phyloP scores from a whole-genome alignment of 305 asterid species.

The Caryopteris hybrid region DNA sequence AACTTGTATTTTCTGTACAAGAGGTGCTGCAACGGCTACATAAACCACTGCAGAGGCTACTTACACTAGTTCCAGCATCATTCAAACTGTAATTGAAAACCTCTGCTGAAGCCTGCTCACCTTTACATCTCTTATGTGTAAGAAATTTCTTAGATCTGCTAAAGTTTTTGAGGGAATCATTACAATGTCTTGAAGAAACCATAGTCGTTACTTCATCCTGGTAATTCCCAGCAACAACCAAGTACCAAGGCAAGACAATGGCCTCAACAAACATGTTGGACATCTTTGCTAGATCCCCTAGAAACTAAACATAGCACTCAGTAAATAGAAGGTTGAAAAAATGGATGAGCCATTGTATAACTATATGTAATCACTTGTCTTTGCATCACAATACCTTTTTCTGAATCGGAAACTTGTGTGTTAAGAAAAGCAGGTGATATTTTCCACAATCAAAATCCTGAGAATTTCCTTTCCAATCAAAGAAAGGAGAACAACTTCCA shows the following conservation, averaged over 20 bases:
- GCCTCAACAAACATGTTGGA: slow-evolving; percentile 70
- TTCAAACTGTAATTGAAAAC: slow-evolving; percentile 18
- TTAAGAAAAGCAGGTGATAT: slow-evolving; percentile 63
- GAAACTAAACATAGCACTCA: slow-evolving; percentile 34
- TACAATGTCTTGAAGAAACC: slow-evolving; percentile 27
- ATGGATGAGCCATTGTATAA: slow-evolving; percentile 12
- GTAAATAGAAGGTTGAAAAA: slow-evolving; percentile 10
- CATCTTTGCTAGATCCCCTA: slow-evolving; percentile 46
- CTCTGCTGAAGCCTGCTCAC: slow-evolving; percentile 24
- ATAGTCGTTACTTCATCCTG: slow-evolving; percentile 24
- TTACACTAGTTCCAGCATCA: slow-evolving; percentile 26
- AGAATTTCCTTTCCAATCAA: slow-evolving; percentile 30
- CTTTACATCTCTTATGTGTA: slow-evolving; percentile 50
- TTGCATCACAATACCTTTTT: slow-evolving; percentile 44
- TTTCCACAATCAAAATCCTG: slow-evolving; percentile 54
- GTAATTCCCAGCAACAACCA: slow-evolving; percentile 48
- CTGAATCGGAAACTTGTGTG: slow-evolving; percentile 76
- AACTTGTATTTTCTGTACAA: slow-evolving; percentile 10
- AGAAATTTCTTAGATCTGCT: slow-evolving; percentile 16
- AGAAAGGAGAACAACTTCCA: slow-evolving; percentile 32
- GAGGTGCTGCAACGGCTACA: slow-evolving; percentile 17
- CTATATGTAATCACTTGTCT: not conserved
- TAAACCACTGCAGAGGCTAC: slow-evolving; percentile 21
- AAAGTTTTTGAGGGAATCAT: slow-evolving; percentile 21
- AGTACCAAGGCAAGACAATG: slow-evolving; percentile 74